These are phyloP conservation scores for Trypanosoma grayi DNA, from an alignment of 208 protist species.

Conservation along the genomic window DNA sequence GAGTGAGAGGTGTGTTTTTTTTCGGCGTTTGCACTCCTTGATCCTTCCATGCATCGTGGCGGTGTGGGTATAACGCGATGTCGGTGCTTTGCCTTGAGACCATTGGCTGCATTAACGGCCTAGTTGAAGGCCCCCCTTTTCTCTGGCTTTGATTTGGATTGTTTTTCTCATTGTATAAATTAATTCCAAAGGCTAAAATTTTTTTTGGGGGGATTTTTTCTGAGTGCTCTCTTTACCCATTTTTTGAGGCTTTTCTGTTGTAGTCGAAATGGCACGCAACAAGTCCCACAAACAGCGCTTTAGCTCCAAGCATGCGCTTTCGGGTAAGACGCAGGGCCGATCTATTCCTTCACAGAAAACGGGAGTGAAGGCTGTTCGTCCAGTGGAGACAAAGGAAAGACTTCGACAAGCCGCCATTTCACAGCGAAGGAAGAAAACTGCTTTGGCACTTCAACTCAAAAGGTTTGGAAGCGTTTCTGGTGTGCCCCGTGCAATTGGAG, in stretches of 20 bases:
- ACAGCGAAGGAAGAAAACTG: conserved; percentile 46
- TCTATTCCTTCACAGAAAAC: conserved; percentile 31
- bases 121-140: too few species aligned
- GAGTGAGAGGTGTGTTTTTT: too few species aligned
- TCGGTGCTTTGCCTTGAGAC: too few species aligned
- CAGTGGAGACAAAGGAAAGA: conserved; percentile 48
- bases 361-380: conserved; percentile 41
- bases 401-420: conserved; percentile 43
- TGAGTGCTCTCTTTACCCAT: conserved; percentile 5
- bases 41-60: too few species aligned
- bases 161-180: neutral
- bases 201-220: neutral
- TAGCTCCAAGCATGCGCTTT: conserved; percentile 35
- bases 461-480: conserved; percentile 48
- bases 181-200: neutral
- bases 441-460: conserved; percentile 41
- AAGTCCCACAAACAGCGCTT: conserved; percentile 51
- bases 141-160: neutral
- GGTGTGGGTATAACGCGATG: too few species aligned
- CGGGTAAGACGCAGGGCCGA: conserved; percentile 66
- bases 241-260: neutral
- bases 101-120: too few species aligned
- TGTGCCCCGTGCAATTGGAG: conserved; percentile 67
- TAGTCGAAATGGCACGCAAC: conserved; percentile 61
- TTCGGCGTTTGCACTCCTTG: too few species aligned